Conservation (phyloP, 2,329 filamentous ascomycete genomes). For the Polytolypa hystricis region DNA sequence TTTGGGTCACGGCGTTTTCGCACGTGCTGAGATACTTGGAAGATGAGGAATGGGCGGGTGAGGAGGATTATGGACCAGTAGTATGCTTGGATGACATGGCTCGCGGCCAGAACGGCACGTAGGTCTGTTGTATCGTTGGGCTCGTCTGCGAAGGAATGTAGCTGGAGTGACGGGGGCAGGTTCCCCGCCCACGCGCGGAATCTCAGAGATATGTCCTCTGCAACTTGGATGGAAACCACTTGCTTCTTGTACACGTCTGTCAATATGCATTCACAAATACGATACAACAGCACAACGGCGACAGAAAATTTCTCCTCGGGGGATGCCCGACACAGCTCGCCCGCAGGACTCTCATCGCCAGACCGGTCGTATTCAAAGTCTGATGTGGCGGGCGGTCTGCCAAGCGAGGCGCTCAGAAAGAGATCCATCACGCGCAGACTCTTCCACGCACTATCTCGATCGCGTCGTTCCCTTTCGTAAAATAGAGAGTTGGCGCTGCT, state of each 20-base stretch:
- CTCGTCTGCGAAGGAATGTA: conserved; percentile 36
- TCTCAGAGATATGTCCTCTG: conserved; percentile 32
- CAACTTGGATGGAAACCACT: conserved; percentile 32
- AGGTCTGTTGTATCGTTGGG: conserved; percentile 20
- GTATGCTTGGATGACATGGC: conserved; percentile 41
- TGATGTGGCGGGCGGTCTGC: conserved; percentile 42
- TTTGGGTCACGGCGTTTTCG: conserved; percentile 16
- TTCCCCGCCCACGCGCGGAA: conserved; percentile 32
- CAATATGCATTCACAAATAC: conserved; percentile 32
- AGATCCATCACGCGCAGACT: conserved; percentile 42
- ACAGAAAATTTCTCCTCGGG: conserved; percentile 35
- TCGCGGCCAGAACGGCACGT: conserved; percentile 33
- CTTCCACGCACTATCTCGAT: conserved; percentile 42
- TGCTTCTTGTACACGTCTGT: conserved; percentile 34
- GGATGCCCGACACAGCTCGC: conserved; percentile 12
- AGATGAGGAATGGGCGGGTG: conserved; percentile 43
- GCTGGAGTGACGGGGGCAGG: conserved; percentile 35
- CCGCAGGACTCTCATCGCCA: conserved; percentile 22
- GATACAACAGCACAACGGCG: conserved; percentile 36
- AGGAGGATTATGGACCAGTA: conserved; percentile 45
- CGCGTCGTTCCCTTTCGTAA: conserved; percentile 29
- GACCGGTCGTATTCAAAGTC: conserved; percentile 37
- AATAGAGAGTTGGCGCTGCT: conserved; percentile 43
- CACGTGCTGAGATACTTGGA: conserved; percentile 35
- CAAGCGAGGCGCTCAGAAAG: conserved; percentile 41